phyloP scores from a whole-genome alignment of 108 stramenopile genomes.

The Nannochloropsis salina region DNA sequence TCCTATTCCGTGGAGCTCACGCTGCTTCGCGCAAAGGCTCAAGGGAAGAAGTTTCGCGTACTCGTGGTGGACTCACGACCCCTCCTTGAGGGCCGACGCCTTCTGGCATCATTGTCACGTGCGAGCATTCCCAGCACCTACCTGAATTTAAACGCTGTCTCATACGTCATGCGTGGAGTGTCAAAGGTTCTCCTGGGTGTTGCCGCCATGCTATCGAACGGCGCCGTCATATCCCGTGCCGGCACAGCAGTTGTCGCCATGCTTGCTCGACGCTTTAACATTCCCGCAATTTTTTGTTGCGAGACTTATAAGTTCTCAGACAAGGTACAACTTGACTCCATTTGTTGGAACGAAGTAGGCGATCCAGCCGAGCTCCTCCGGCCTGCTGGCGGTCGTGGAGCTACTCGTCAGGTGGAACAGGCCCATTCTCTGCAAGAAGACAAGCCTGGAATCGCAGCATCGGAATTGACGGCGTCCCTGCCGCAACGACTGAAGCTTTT shows the following conservation, averaged over 20 bases:
- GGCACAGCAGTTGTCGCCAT: conserved; percentile 91
- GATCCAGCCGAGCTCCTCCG: conserved; percentile 69
- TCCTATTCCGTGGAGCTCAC: conserved; percentile 64
- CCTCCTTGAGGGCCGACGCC: conserved; percentile 70
- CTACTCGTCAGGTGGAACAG: conserved; percentile 1
- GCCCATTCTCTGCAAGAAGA: conserved; percentile 24
- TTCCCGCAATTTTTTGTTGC: conserved; percentile 91
- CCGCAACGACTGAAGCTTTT: conserved; percentile 57
- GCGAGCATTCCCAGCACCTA: conserved; percentile 78
- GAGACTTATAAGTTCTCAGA: conserved; percentile 99
- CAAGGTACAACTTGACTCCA: conserved; percentile 81
- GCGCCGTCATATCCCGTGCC: conserved; percentile 75
- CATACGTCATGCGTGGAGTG: conserved; percentile 88
- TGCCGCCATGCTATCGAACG: conserved; percentile 88
- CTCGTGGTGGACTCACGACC: conserved; percentile 85
- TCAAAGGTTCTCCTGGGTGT: conserved; percentile 96
- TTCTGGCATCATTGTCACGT: conserved; percentile 60
- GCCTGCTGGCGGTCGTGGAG: conserved; percentile 6
- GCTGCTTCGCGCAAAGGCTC: conserved; percentile 54
- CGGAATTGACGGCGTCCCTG: background rate
- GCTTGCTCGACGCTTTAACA: conserved; percentile 70
- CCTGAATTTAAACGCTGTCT: conserved; percentile 72
- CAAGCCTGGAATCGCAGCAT: background rate
- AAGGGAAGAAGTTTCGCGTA: conserved; percentile 62
- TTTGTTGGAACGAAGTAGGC: conserved; percentile 91